Conservation (phyloP, 371 early-diverging fungal genomes). For the Apophysomyces ossiformis region DNA sequence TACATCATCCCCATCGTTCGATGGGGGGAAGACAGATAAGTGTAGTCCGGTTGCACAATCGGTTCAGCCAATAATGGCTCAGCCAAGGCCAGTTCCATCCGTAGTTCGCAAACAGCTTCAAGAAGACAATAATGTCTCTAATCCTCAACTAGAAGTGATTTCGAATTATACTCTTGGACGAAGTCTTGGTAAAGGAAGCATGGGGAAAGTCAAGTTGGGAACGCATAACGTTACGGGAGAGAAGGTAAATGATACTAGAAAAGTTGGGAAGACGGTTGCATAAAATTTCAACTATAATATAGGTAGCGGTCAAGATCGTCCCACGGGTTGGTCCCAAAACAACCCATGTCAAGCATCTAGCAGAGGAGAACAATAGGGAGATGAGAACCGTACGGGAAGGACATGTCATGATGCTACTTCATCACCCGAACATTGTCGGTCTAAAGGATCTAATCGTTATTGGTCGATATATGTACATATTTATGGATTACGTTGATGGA, state of each 20-base stretch:
- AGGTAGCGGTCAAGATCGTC: slow-evolving; percentile 54
- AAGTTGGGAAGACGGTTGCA: neutral
- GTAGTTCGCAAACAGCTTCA: neutral
- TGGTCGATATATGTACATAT: slow-evolving; percentile 84
- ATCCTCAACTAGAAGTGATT: neutral
- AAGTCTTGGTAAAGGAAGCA: slow-evolving; percentile 50
- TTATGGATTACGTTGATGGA: slow-evolving; percentile 93
- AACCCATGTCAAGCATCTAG: slow-evolving; percentile 25
- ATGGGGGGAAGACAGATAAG: neutral
- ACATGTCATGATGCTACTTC: slow-evolving; percentile 89
- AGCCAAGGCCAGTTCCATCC: neutral
- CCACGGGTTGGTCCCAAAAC: slow-evolving; percentile 44
- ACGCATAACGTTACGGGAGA: slow-evolving; percentile 51
- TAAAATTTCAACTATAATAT: neutral
- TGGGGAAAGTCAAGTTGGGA: slow-evolving; percentile 53
- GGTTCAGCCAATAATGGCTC: slow-evolving; percentile 1
- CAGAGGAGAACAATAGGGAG: slow-evolving; percentile 76
- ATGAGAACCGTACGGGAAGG: slow-evolving; percentile 90
- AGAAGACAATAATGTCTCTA: neutral
- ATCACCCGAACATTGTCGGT: slow-evolving; percentile 89
- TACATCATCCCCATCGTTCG: neutral
- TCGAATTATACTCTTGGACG: slow-evolving; percentile 38
- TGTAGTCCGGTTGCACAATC: neutral
- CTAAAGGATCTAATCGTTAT: slow-evolving; percentile 85
- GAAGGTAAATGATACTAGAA: slow-evolving; percentile 26